Evolutionary conservation across 768 basidiomycete genomes (phyloP).

Genomic region (Rhodotorula sphaerocarpa): DNA sequence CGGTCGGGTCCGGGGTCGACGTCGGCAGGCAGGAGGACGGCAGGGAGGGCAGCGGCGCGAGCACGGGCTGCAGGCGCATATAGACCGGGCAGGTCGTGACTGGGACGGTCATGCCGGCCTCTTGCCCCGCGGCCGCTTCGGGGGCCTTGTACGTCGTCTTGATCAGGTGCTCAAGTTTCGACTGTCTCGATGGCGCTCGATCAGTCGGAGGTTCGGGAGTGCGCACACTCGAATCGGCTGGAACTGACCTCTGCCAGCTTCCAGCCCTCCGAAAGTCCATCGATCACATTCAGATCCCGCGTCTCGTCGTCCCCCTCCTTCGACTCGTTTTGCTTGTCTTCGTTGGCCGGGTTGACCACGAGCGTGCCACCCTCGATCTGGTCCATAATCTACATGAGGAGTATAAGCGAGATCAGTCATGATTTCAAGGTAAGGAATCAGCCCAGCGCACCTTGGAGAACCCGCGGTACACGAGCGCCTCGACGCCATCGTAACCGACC

Average conservation of each 20-base stretch:
- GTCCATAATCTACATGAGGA: slow-evolving; percentile 64
- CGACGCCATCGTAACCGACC: slow-evolving; percentile 90
- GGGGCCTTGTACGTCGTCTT: slow-evolving; percentile 44
- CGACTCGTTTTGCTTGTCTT: slow-evolving; percentile 55
- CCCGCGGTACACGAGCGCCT: slow-evolving; percentile 83
- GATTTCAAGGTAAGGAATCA: not conserved
- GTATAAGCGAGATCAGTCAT: not conserved
- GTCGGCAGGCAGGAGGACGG: slow-evolving; percentile 44
- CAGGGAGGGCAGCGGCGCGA: slow-evolving; percentile 50
- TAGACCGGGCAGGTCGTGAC: slow-evolving; percentile 79
- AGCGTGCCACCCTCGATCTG: slow-evolving; percentile 90
- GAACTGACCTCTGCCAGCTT: slow-evolving; percentile 67
- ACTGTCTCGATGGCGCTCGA: slow-evolving; percentile 47
- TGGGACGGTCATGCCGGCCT: slow-evolving; percentile 39
- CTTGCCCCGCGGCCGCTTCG: slow-evolving; percentile 35
- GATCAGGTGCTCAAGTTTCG: slow-evolving; percentile 66
- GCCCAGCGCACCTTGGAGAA: slow-evolving; percentile 56
- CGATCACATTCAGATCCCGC: slow-evolving; percentile 71
- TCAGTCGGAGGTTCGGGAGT: not conserved
- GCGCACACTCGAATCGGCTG: not conserved
- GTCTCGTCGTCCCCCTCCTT: slow-evolving; percentile 44
- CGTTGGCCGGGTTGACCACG: slow-evolving; percentile 67
- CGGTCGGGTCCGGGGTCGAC: slow-evolving; percentile 35
- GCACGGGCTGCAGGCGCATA: slow-evolving; percentile 83
- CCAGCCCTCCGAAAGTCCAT: slow-evolving; percentile 72